phyloP scores from a whole-genome alignment of 2,329 filamentous ascomycete species.

The Monilinia fructigena region DNA sequence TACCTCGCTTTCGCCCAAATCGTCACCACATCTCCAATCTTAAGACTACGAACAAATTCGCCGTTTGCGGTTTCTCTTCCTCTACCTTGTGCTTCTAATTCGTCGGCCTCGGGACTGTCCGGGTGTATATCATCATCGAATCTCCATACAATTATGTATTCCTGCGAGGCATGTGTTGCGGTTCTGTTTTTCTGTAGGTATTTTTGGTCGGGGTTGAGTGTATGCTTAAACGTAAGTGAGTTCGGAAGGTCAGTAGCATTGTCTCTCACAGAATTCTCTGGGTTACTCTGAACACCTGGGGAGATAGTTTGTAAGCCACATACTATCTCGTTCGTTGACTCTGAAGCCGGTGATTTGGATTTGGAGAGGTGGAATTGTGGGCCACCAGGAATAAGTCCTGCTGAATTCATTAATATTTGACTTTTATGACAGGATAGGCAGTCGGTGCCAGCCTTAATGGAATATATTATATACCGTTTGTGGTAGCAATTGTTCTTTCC shows the following conservation, averaged over 20 bases:
- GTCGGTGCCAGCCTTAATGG: neutral
- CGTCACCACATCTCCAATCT: constrained; percentile 29
- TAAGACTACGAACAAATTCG: constrained; percentile 54
- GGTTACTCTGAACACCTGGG: constrained; percentile 32
- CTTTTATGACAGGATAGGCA: neutral
- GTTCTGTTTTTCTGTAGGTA: constrained; percentile 49
- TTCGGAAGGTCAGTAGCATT: neutral
- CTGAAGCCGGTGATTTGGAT: neutral
- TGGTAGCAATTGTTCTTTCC: constrained; percentile 51
- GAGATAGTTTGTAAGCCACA: constrained; percentile 44
- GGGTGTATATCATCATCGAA: constrained; percentile 50
- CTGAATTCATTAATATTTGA: neutral
- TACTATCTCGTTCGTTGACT: constrained; percentile 24
- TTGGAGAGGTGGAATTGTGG: constrained; percentile 18
- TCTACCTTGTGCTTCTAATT: constrained; percentile 45
- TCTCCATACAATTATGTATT: constrained; percentile 54
- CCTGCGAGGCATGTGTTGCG: constrained; percentile 44
- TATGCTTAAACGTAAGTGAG: constrained; percentile 40
- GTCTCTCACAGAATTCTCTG: constrained; percentile 18
- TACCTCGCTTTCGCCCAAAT: constrained; percentile 45
- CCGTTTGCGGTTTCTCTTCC: constrained; percentile 53
- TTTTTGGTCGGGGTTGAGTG: constrained; percentile 41
- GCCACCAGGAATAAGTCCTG: neutral
- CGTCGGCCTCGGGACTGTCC: constrained; percentile 44
- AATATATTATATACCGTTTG: constrained; percentile 27